Conservation (phyloP, 495 filamentous ascomycete genomes). For the Opeltia flavorubescens region DNA sequence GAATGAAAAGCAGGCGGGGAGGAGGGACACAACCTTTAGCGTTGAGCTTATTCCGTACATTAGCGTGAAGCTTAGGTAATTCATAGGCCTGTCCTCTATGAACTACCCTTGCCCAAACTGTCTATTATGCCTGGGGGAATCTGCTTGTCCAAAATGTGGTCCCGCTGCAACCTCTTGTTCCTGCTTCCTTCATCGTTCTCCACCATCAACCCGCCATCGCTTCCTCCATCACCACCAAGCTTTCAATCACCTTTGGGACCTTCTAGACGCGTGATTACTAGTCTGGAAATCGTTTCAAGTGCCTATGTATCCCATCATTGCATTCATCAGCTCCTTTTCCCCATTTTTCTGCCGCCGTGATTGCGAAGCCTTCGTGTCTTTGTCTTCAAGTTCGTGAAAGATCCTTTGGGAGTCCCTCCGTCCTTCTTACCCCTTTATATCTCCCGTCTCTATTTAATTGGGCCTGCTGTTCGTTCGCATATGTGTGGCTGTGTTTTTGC, state of each 20-base stretch:
- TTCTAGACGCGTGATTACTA: slow-evolving; percentile 15
- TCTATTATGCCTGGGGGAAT: slow-evolving; percentile 1
- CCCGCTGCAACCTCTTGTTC: not conserved
- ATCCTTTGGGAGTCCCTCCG: not conserved
- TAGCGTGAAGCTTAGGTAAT: not conserved
- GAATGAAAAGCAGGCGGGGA: slow-evolving; percentile 1
- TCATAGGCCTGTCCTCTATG: not conserved
- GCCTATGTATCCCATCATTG: not conserved
- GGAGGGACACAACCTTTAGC: slow-evolving; percentile 2
- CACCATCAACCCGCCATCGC: slow-evolving; percentile 8
- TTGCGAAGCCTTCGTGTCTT: not conserved
- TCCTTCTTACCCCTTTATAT: not conserved
- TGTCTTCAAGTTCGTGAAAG: not conserved
- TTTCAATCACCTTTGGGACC: slow-evolving; percentile 1
- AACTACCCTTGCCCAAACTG: slow-evolving; percentile 1
- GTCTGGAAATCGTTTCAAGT: not conserved
- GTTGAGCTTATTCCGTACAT: slow-evolving; percentile 1
- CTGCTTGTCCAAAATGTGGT: slow-evolving; percentile 6
- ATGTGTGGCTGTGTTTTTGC: not conserved
- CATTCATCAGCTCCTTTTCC: not conserved
- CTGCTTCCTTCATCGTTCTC: slow-evolving; percentile 8
- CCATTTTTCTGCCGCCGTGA: not conserved
- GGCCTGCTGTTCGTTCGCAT: not conserved
- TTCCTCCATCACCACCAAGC: slow-evolving; percentile 4
- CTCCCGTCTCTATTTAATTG: not conserved